Evolutionary conservation across 2,329 filamentous ascomycete genomes (phyloP), one percentile per base, ranked within the genome.

Genomic region (Pseudocercospora macadamiae): DNA sequence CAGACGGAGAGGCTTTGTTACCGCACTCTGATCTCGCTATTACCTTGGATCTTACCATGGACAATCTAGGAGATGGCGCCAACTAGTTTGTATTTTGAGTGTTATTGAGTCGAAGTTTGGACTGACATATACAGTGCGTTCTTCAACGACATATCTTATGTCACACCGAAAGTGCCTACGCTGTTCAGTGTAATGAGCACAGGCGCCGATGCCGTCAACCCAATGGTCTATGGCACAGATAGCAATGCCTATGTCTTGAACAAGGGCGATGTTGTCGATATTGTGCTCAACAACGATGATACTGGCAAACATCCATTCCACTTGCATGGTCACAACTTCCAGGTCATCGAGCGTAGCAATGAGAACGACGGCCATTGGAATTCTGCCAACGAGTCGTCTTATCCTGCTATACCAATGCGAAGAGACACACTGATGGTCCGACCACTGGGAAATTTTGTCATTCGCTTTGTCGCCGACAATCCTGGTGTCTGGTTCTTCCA

Each of bases 71-170:
- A 65, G 86, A 88, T 61, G n/a, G n/a, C n/a, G n/a, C n/a, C n/a
- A n/a, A n/a, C n/a, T n/a, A n/a, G n/a, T n/a, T n/a, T n/a, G n/a
- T n/a, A n/a, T n/a, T n/a, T n/a, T n/a, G n/a, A n/a, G n/a, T n/a
- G n/a, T n/a, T n/a, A n/a, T n/a, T n/a, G n/a, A n/a, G n/a, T n/a
- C n/a, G n/a, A n/a, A n/a, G n/a, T n/a, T n/a, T n/a, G n/a, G n/a
- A n/a, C n/a, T n/a, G n/a, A n/a, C n/a, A n/a, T 83, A 1, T 80
- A 79, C 73, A 90, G 90, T 59, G 78, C 79, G 21, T 79, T 79
- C 69, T 79, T 81, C 74, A 93, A 93, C 78, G 87, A 90, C 73
- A 84, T 91, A 62, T 90, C 89, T 28, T 96, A 93, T 73, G 82
- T 83, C 3, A 55, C 75, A 0, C 90, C 89, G 49, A 89, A 90